phyloP scores from a whole-genome alignment of 2,329 filamentous ascomycete genomes.

The Sporothrix pseudoabietina region DNA sequence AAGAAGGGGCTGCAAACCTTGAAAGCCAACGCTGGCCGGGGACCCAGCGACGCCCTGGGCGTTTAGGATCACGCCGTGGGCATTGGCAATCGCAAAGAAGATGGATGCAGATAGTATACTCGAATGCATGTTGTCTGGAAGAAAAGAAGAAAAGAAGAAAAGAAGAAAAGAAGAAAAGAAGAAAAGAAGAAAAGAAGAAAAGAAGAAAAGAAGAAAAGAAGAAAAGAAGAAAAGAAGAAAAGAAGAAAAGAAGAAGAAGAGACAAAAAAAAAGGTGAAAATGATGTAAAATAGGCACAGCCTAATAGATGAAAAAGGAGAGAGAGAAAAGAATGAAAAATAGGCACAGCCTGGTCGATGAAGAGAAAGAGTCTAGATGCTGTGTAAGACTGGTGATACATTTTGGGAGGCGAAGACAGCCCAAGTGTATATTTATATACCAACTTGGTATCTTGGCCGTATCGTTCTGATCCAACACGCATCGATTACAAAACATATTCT shows the following conservation, averaged over 20 bases:
- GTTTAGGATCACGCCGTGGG: constrained; percentile 33
- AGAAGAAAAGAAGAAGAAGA: not conserved
- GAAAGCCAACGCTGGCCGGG: constrained; percentile 33
- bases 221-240: not conserved
- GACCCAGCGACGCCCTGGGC: constrained; percentile 33
- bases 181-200: constrained; percentile 1
- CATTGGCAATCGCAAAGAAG: constrained; percentile 31
- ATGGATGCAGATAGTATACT: constrained; percentile 25
- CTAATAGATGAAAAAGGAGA: not conserved
- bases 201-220: not conserved
- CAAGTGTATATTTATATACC: not conserved
- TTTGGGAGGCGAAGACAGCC: not conserved
- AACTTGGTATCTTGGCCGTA: not conserved
- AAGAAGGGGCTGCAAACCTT: constrained; percentile 21
- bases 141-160: too few relatives aligned
- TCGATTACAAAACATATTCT: not conserved
- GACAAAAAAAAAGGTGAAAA: too few relatives aligned
- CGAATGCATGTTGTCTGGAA: constrained; percentile 22
- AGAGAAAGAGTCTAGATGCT: not conserved
- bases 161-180: constrained; percentile 3
- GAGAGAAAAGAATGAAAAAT: not conserved
- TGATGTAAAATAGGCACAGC: too few relatives aligned
- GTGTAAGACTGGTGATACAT: not conserved
- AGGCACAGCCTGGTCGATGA: not conserved
- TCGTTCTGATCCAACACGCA: not conserved